These are phyloP conservation scores for Beta macrorhiza DNA, from an alignment of 179 eudicot species.

Conservation along the genomic window DNA sequence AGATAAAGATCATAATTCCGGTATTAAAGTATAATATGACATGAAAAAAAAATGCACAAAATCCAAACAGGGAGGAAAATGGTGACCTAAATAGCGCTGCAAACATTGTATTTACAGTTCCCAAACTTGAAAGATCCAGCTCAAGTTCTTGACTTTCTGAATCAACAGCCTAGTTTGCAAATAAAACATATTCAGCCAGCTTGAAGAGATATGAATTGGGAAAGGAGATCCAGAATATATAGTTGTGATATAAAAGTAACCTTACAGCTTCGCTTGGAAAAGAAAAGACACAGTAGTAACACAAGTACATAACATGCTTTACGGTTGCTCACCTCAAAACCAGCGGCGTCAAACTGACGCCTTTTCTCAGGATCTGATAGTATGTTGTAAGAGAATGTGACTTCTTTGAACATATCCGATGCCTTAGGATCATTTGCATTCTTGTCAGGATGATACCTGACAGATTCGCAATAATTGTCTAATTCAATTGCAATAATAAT, in stretches of 20 bases:
- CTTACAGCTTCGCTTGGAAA: slow-evolving; percentile 8
- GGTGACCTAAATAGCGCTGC: slow-evolving; percentile 91
- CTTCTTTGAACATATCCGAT: slow-evolving; percentile 89
- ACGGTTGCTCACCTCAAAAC: slow-evolving; percentile 69
- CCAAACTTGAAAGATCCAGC: slow-evolving; percentile 97
- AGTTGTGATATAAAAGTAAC: neutral
- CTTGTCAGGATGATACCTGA: slow-evolving; percentile 97
- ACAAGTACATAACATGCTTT: slow-evolving; percentile 2
- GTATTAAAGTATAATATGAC: neutral
- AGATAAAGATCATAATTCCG: neutral
- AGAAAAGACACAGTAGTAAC: neutral
- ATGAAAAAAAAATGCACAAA: slow-evolving; percentile 5
- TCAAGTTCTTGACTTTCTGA: slow-evolving; percentile 89
- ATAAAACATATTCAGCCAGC: slow-evolving; percentile 15
- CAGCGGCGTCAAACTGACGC: slow-evolving; percentile 85
- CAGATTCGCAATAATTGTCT: neutral
- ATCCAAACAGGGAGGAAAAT: neutral
- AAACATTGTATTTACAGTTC: slow-evolving; percentile 91
- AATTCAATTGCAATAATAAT: slow-evolving; percentile 12
- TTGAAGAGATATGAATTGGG: neutral
- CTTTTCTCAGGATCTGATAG: slow-evolving; percentile 92
- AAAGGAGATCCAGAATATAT: neutral
- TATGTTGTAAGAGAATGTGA: slow-evolving; percentile 83
- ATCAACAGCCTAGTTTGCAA: slow-evolving; percentile 74
- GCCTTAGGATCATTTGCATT: slow-evolving; percentile 95